Conservation (phyloP, 2,329 filamentous ascomycete species). For the Penicillium oxalicum region DNA sequence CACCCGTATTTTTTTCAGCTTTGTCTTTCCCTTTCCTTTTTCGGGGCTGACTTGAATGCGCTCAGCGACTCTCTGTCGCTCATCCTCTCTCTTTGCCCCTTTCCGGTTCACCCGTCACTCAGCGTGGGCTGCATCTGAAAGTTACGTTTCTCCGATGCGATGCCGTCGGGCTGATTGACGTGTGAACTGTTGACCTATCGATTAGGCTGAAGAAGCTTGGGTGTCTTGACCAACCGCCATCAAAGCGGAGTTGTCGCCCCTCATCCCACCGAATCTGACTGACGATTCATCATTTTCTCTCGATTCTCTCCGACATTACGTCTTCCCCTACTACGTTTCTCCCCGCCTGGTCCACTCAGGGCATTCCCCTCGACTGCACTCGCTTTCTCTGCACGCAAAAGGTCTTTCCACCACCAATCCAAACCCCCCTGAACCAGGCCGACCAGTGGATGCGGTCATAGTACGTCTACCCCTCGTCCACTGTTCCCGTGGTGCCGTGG, state of each 20-base stretch:
- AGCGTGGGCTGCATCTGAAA: too few relatives aligned
- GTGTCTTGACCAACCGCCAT: not conserved
- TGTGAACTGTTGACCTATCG: not conserved
- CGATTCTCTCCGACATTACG: not conserved
- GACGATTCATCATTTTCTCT: not conserved
- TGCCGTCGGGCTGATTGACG: conserved; percentile 7
- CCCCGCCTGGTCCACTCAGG: not conserved
- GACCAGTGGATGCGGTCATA: conserved; percentile 27
- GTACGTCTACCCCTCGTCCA: conserved; percentile 27
- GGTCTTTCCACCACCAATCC: not conserved
- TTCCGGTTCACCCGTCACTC: too few relatives aligned
- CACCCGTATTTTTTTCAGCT: not conserved
- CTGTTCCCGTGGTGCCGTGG: conserved; percentile 27
- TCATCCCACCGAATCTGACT: not conserved
- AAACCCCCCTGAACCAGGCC: conserved; percentile 8
- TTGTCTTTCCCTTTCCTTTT: not conserved
- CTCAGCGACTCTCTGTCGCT: too few relatives aligned
- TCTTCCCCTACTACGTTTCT: not conserved
- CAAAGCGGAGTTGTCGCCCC: conserved; percentile 2
- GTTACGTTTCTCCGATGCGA: too few relatives aligned
- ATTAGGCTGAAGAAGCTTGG: not conserved
- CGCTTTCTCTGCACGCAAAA: conserved; percentile 3
- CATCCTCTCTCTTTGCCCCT: too few relatives aligned
- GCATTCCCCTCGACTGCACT: conserved; percentile 4
- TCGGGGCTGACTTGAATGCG: not conserved